Evolutionary conservation across 192 early-diverging fungal genomes (phyloP).

Genomic region (Endogone sp.): DNA sequence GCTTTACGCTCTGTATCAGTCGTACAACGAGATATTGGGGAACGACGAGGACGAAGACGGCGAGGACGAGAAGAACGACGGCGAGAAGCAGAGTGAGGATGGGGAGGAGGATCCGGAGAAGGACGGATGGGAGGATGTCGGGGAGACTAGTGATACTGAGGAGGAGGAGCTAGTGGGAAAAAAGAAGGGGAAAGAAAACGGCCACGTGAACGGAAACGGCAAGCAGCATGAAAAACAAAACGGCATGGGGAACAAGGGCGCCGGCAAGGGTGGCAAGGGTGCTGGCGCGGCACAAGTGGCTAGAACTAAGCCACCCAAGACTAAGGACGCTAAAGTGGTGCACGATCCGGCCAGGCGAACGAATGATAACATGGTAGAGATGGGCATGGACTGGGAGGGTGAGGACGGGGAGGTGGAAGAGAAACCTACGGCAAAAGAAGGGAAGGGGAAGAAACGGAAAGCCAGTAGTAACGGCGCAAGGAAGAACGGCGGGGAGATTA

Average conservation of each 20-base stretch:
- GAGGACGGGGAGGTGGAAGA: slow-evolving; percentile 1
- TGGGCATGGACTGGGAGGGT: background rate
- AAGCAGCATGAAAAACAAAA: background rate
- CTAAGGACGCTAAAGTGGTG: background rate
- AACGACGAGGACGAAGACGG: slow-evolving; percentile 7
- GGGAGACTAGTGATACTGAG: background rate
- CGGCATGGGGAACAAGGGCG: background rate
- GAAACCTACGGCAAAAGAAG: background rate
- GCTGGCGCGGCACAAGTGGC: no score
- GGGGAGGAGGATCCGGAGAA: slow-evolving; percentile 21
- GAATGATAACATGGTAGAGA: background rate
- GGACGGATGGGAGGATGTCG: slow-evolving; percentile 15
- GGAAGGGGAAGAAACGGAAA: background rate
- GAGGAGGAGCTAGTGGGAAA: slow-evolving; percentile 8
- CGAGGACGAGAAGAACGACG: slow-evolving; percentile 11
- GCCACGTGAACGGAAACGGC: background rate
- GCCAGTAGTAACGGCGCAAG: background rate
- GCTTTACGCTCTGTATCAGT: slow-evolving; percentile 3
- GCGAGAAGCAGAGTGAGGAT: slow-evolving; percentile 21
- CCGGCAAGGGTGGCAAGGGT: no score
- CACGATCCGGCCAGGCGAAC: background rate
- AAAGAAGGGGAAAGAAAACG: slow-evolving; percentile 8
- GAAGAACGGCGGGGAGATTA: background rate
- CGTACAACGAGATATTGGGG: slow-evolving; percentile 6
- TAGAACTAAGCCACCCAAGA: background rate